These are phyloP conservation scores for Nakazawaea molendinolei DNA, from an alignment of 805 yeast genomes.

Conservation along the genomic window DNA sequence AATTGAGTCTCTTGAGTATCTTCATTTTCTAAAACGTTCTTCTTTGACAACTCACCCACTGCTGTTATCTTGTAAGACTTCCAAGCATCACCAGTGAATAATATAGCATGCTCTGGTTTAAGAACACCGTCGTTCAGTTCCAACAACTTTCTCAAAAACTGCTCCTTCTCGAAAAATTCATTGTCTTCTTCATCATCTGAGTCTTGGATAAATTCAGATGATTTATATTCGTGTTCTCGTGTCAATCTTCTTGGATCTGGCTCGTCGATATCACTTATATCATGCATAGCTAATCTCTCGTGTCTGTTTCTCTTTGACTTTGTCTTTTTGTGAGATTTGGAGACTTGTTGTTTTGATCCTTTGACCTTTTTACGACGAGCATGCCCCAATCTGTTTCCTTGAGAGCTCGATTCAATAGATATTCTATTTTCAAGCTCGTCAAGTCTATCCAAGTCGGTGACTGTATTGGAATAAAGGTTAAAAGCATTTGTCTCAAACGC, in stretches of 20 bases:
- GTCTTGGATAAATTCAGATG: conserved; percentile 48
- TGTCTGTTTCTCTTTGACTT: conserved; percentile 11
- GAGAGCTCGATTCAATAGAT: too few relatives aligned
- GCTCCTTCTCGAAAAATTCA: conserved; percentile 50
- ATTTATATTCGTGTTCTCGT: conserved; percentile 24
- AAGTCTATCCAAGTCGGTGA: conserved; percentile 25
- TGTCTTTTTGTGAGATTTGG: conserved; percentile 13
- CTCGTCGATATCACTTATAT: conserved; percentile 27
- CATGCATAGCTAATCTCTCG: conserved; percentile 21
- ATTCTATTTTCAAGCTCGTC: conserved; percentile 36
- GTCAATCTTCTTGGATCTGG: conserved; percentile 6
- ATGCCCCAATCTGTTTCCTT: conserved; percentile 4
- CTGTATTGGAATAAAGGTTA: conserved; percentile 12
- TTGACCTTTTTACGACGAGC: conserved; percentile 21
- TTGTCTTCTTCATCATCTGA: conserved; percentile 52
- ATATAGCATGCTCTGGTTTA: conserved; percentile 7
- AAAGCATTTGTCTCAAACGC: conserved; percentile 19
- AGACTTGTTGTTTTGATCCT: too few relatives aligned
- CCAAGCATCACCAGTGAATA: conserved; percentile 11
- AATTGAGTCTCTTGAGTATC: too few relatives aligned
- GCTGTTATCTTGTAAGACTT: conserved; percentile 7
- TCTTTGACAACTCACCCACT: conserved; percentile 2
- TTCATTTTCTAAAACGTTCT: too few relatives aligned
- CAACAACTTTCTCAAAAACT: conserved; percentile 9
- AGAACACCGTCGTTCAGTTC: conserved; percentile 9